Base-by-base conservation (phyloP, 169 alveolate species). In the Eimeria falciformis region DNA sequence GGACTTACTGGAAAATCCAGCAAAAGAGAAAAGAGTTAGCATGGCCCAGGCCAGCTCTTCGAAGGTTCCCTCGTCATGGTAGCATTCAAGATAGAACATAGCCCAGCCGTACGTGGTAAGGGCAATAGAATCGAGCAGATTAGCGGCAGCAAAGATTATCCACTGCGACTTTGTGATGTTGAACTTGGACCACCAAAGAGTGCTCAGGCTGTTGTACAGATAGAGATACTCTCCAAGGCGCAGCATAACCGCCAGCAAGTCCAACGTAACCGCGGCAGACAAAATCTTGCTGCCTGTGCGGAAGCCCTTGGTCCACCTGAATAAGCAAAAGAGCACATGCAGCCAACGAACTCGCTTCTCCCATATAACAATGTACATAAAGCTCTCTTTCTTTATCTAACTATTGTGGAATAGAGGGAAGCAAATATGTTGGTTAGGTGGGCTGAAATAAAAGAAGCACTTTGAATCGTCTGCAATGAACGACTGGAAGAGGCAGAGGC, bases 81-180 rank as follows among this genome's bases (percentile, higher is more conserved):
- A 96, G 55, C 97, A 98, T 91, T 96, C 98, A 86, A 96, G 92
- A 86, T 96, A 96, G 94, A 96, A 96, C 85, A 96, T 90, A 14
- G 98, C 97, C 53, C 96, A 96, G 50, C 98, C 98, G 93, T 96
- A 96, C 86, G 95, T 92, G 66, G 95, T 90, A 78, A 96, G 91
- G 55, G 97, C 96, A 68, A 96, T 94, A 78, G 97, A 95, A 94
- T 96, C 95, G 50, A 96, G 93, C 73, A 96, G 92, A 79, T 97
- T 96, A 27, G 97, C 97, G 85, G 96, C 95, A 78, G 96, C 96
- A 93, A 96, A 94, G 82, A 96, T 84, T 40, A 94, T 91, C 98
- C 98, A 96, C 81, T 96, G 98, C 25, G 98, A 95, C 95, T 96
- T 96, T 23, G 98, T 95, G 82, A 96, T 97, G 92, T 96, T 97